Conservation (phyloP, 352 stramenopile species). For the Halophytophthora batemanensis region DNA sequence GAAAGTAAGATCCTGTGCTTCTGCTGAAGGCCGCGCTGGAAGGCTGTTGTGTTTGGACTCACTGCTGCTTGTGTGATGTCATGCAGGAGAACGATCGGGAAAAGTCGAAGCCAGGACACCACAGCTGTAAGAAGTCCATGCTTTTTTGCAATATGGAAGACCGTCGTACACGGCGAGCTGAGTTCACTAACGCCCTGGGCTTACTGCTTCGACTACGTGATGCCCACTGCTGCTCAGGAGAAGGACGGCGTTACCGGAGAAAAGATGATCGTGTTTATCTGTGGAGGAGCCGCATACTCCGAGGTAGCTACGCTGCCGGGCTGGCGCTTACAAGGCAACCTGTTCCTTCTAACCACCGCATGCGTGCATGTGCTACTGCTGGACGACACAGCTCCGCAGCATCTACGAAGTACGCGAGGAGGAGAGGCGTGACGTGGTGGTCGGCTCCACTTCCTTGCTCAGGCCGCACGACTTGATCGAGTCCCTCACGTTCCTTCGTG, state of each 20-base stretch:
- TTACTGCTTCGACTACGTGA: constrained; percentile 4
- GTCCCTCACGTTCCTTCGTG: constrained; percentile 57
- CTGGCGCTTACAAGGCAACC: too few species aligned
- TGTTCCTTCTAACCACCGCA: too few species aligned
- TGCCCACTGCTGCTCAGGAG: constrained; percentile 29
- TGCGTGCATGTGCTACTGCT: neutral
- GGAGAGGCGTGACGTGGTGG: constrained; percentile 70
- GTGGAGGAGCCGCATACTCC: constrained; percentile 92
- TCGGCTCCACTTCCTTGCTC: constrained; percentile 73
- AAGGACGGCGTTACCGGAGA: constrained; percentile 66
- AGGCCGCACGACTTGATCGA: constrained; percentile 59
- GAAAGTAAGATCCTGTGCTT: constrained; percentile 48
- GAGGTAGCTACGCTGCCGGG: constrained; percentile 87
- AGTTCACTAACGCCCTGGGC: neutral
- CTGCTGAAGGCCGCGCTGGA: neutral
- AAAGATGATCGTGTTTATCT: constrained; percentile 95
- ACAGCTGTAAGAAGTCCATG: too few species aligned
- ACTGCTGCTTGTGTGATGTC: too few species aligned
- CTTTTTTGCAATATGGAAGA: too few species aligned
- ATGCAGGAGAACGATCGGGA: too few species aligned
- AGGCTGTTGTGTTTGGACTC: too few species aligned
- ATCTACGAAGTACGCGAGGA: constrained; percentile 69
- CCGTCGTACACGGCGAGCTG: too few species aligned
- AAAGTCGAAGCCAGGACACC: too few species aligned
- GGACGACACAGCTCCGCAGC: constrained; percentile 52